Percentiles rank a stretch among this genome's conserved stretches.
Conservation (phyloP, 169 alveolate species). For the Cryptosporidium sp. region DNA sequence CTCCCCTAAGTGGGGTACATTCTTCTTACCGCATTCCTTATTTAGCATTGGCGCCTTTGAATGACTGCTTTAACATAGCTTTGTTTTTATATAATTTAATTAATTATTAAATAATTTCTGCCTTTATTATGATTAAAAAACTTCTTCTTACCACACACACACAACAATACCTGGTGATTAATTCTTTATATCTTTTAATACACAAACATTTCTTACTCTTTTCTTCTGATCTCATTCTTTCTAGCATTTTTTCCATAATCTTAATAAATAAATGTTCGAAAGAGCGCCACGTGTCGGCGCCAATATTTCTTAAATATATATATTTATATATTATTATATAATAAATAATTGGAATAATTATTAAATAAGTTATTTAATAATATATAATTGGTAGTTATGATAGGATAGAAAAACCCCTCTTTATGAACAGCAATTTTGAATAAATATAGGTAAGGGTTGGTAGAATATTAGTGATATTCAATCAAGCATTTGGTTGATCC, state of each 20-base stretch:
- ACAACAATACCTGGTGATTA: not conserved
- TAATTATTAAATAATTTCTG: too few species aligned
- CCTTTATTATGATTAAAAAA: too few species aligned
- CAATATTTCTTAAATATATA: not conserved
- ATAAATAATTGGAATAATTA: too few species aligned
- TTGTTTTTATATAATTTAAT: too few species aligned
- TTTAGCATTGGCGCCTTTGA: not conserved
- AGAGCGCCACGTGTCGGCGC: not conserved
- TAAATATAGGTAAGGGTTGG: not conserved
- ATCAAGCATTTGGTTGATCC: not conserved
- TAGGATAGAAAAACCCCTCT: not conserved
- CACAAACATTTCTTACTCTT: not conserved
- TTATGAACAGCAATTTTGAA: not conserved
- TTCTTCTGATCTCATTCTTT: not conserved
- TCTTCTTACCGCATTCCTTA: not conserved
- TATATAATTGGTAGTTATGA: not conserved
- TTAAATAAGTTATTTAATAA: too few species aligned
- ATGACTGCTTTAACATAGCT: not conserved
- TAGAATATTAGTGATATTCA: not conserved
- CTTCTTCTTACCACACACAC: not conserved
- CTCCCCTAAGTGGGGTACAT: constrained; percentile 9
- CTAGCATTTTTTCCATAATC: not conserved
- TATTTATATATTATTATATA: too few species aligned
- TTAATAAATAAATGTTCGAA: not conserved
- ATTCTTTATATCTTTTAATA: not conserved